Base-by-base conservation (phyloP, 108 stramenopile genomes). In the Cyclostephanos tholiformis region DNA sequence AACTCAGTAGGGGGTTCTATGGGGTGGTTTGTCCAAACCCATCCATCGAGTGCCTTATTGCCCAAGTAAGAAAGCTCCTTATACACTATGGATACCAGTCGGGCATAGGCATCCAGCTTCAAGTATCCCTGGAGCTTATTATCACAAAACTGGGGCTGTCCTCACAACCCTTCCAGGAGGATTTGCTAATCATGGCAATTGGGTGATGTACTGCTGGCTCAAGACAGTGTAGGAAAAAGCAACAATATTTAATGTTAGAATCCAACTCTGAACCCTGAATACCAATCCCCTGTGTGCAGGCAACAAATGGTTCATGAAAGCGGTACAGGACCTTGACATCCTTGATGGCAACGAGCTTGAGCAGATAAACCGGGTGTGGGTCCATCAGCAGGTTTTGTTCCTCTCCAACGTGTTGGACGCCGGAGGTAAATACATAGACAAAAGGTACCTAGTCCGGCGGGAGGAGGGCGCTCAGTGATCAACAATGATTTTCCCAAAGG, bases 11-110 rank as follows among this genome's bases (percentile, higher is more conserved):
- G 3, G 70, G 70, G 0, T 71, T 71, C 49, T 72, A 52, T 25
- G 71, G 71, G 2, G 29, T 72, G 0, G 71, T 61, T 0, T 48
- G 39, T n/a, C 69, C 69, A 9, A 13, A 71, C 26, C 57, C 41
- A 32, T 41, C 35, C 1, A 48, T 71, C 0, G 69, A 71, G 25
- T 59, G 59, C 44, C 48, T 59, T n/a, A 20, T 71, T 9, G 69
- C 36, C 1, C 59, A 59, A 17, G 9, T 71, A 3, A 43, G 39
- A 17, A 23, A 36, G 6, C 36, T 36, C 36, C 6, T 36, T 6
- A 36, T 36, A 36, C 36, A 36, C 6, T 36, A 36, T 6, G 36
- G 36, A 1, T 53, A 43, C 25, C 39, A 2, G 0, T 59, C 41
- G 0, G 13, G 17, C 36, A 2, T 59, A 1, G 69, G 69, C 4